These are phyloP conservation scores for Pseudogymnoascus sp. DNA, from an alignment of 2,329 filamentous ascomycete genomes.

Conservation along the genomic window DNA sequence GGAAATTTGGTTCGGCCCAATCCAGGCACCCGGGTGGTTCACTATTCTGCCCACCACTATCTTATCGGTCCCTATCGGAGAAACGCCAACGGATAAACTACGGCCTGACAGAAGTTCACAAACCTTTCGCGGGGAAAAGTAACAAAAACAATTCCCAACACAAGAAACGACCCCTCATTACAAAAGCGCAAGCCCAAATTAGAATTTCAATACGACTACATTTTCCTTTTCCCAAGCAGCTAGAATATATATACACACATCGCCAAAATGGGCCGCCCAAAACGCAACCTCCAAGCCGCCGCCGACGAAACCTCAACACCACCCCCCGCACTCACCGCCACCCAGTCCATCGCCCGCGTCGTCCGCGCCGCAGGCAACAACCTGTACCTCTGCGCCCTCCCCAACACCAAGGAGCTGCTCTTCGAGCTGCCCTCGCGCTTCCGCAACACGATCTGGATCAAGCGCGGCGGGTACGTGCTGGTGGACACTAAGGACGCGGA, in stretches of 20 bases:
- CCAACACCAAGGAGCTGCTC: constrained; percentile 56
- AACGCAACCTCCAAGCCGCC: constrained; percentile 69
- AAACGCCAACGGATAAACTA: constrained; percentile 6
- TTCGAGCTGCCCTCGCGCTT: constrained; percentile 80
- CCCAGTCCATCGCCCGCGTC: constrained; percentile 66
- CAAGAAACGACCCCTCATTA: neutral
- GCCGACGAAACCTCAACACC: constrained; percentile 62
- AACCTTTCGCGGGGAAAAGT: constrained; percentile 6
- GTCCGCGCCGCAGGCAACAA: constrained; percentile 82
- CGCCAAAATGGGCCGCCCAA: constrained; percentile 58
- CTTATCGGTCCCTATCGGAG: constrained; percentile 5
- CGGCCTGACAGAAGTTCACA: neutral
- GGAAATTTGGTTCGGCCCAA: neutral
- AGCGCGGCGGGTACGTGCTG: constrained; percentile 78
- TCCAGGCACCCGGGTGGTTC: constrained; percentile 4
- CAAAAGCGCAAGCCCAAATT: neutral
- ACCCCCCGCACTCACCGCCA: constrained; percentile 49
- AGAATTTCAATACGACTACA: neutral
- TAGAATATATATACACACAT: neutral
- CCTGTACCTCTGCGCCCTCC: constrained; percentile 70
- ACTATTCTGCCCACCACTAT: neutral
- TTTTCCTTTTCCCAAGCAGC: neutral
- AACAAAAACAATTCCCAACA: neutral
- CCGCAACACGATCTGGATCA: constrained; percentile 89
- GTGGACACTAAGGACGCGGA: constrained; percentile 62